Evolutionary conservation across 2,329 filamentous ascomycete species (phyloP).

Genomic region (Aspergillus japonicus): DNA sequence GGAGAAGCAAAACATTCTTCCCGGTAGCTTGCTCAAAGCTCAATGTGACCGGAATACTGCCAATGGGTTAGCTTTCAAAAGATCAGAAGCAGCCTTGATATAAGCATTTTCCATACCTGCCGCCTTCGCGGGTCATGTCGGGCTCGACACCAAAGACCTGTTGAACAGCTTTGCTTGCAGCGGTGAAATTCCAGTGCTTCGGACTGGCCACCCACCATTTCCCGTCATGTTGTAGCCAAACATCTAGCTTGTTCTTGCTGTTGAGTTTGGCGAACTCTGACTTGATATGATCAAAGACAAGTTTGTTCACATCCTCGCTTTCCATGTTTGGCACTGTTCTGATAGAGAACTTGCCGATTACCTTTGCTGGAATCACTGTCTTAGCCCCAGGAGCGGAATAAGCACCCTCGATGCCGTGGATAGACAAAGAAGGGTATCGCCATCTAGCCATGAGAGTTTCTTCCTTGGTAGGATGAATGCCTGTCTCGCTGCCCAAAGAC

Average conservation of each 20-base stretch:
- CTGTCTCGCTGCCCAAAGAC: conserved; percentile 83
- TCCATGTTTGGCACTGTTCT: conserved; percentile 98
- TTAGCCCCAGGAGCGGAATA: conserved; percentile 93
- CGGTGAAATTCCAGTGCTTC: conserved; percentile 98
- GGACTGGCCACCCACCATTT: conserved; percentile 99
- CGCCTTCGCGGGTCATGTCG: conserved; percentile 93
- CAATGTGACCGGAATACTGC: conserved; percentile 89
- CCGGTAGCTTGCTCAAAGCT: conserved; percentile 97
- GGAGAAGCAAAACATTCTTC: conserved; percentile 93
- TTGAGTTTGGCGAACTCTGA: conserved; percentile 80
- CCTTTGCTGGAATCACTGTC: conserved; percentile 97
- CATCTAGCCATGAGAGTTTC: conserved; percentile 91
- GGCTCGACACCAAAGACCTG: conserved; percentile 90
- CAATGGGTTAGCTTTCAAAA: conserved; percentile 23
- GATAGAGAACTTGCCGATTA: conserved; percentile 97
- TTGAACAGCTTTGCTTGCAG: conserved; percentile 92
- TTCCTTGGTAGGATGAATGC: conserved; percentile 86
- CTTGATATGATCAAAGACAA: conserved; percentile 80
- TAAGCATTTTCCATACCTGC: conserved; percentile 58
- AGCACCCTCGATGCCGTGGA: conserved; percentile 93
- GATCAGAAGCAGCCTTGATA: conserved; percentile 1
- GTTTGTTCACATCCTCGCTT: conserved; percentile 79
- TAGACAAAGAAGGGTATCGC: conserved; percentile 88
- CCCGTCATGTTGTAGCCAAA: conserved; percentile 80
- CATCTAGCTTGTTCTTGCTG: conserved; percentile 88